phyloP scores from a whole-genome alignment of 768 basidiomycete genomes.

The Mycena chlorophos region DNA sequence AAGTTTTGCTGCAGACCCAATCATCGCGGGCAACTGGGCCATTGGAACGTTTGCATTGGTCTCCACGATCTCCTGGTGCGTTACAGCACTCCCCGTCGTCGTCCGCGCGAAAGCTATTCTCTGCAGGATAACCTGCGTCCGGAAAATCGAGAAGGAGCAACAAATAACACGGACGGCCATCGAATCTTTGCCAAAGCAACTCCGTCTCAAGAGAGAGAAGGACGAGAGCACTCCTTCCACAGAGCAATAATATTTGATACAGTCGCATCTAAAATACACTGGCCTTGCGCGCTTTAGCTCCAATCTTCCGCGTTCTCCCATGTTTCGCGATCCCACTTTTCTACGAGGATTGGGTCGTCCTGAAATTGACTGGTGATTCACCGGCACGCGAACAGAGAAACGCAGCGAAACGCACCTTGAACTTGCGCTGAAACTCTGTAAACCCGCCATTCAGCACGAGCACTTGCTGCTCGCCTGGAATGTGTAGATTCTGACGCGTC shows the following conservation, averaged over 20 bases:
- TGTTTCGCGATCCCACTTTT: constrained; percentile 71
- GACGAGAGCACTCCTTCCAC: constrained; percentile 5
- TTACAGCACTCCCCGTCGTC: constrained; percentile 13
- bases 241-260: constrained; percentile 1
- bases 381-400: background rate
- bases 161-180: constrained; percentile 15
- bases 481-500: constrained; percentile 48
- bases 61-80: constrained; percentile 70
- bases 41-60: constrained; percentile 70
- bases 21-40: constrained; percentile 78
- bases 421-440: constrained; percentile 64
- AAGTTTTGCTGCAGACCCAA: constrained; percentile 43
- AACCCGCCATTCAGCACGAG: constrained; percentile 74
- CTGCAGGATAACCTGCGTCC: constrained; percentile 4
- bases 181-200: constrained; percentile 15
- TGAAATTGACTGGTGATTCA: constrained; percentile 24
- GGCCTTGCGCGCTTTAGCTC: no score
- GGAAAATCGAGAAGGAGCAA: constrained; percentile 9
- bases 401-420: constrained; percentile 59
- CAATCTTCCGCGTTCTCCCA: constrained; percentile 50
- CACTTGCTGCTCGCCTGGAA: constrained; percentile 52
- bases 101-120: background rate
- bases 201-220: constrained; percentile 20
- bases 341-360: constrained; percentile 70
- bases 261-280: constrained; percentile 21